Base-by-base conservation (phyloP, 2,329 filamentous ascomycete species). In the Sporothrix sp. region DNA sequence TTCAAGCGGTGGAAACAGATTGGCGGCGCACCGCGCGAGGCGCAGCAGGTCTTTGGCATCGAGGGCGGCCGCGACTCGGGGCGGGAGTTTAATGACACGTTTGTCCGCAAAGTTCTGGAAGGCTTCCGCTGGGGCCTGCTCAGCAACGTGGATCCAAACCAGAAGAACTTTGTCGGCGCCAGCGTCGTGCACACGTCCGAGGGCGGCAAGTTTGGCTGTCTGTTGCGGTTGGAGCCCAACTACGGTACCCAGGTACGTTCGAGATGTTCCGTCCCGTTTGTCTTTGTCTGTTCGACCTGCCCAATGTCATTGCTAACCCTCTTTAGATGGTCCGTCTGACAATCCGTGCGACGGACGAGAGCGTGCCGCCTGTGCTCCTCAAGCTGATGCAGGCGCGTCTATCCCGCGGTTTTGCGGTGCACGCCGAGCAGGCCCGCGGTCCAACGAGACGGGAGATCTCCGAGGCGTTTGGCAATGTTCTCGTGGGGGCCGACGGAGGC, bases 1-100 rank as follows among this genome's bases (percentile, higher is more conserved):
- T 98, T 98, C 78, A 96, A 94, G 74, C 78, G 94, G 47, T 98
- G 93, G 93, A 94, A 95, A 74, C 93, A 98, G 69, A 97, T 98
- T 60, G 93, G 93, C 11, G 88, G 86, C 5, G 80, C 81, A 2
- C 84, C 90, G 1, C 79, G 94, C 27, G 94, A 98, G 66, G 83
- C 87, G 0, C 93, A 98, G 65, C 78, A 78, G 43, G 88, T 97
- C 28, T 94, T 98, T 66, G 81, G 83, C 0, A 65, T 91, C 10
- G 68, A 71, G 1, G 65, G 64, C 1, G 75, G 18, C 25, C 74
- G 68, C 56, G 73, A 74, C 11, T 64, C 64, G 1, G 73, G 74
- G 13, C 72, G 78, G 52, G 82, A 84, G 56, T 78, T 94, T 55
- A 85, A 76, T 53, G 79, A 85, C 52, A 68, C 71, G 2, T 89